Percentiles rank a stretch among this genome's conserved stretches.
phyloP scores from a whole-genome alignment of 768 basidiomycete genomes.

The Russula sp. region DNA sequence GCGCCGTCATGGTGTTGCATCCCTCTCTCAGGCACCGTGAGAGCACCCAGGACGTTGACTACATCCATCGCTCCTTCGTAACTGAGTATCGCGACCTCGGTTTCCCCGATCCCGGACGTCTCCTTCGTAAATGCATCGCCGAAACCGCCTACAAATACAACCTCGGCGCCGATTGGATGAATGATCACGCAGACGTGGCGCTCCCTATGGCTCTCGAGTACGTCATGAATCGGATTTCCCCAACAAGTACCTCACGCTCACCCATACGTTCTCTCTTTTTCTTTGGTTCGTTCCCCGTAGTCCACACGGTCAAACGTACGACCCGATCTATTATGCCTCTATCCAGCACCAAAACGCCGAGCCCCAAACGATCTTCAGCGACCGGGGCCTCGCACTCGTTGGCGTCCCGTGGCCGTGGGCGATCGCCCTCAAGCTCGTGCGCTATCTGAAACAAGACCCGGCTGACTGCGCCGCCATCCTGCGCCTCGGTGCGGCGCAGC shows the following conservation, averaged over 20 bases:
- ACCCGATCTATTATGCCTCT: slow-evolving; percentile 51
- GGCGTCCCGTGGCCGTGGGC: slow-evolving; percentile 68
- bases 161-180: slow-evolving; percentile 70
- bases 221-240: slow-evolving; percentile 25
- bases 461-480: slow-evolving; percentile 61
- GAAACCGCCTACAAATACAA: slow-evolving; percentile 44
- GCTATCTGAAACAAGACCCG: slow-evolving; percentile 57
- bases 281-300: slow-evolving; percentile 10
- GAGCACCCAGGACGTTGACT: slow-evolving; percentile 62
- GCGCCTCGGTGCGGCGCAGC: slow-evolving; percentile 48
- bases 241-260: neutral
- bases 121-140: slow-evolving; percentile 49
- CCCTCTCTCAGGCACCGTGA: slow-evolving; percentile 36
- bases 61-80: slow-evolving; percentile 54
- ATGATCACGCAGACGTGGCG: slow-evolving; percentile 63
- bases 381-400: slow-evolving; percentile 46
- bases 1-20: slow-evolving; percentile 68
- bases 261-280: neutral
- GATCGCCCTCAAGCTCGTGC: slow-evolving; percentile 63
- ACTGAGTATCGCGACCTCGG: slow-evolving; percentile 45
- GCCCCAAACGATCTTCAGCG: slow-evolving; percentile 50
- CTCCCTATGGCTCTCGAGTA: slow-evolving; percentile 59
- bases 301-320: slow-evolving; percentile 31
- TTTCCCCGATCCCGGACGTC: slow-evolving; percentile 43
- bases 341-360: slow-evolving; percentile 36